Evolutionary conservation across 169 alveolate genomes (phyloP).

Genomic region (Plasmodium chabaudi): DNA sequence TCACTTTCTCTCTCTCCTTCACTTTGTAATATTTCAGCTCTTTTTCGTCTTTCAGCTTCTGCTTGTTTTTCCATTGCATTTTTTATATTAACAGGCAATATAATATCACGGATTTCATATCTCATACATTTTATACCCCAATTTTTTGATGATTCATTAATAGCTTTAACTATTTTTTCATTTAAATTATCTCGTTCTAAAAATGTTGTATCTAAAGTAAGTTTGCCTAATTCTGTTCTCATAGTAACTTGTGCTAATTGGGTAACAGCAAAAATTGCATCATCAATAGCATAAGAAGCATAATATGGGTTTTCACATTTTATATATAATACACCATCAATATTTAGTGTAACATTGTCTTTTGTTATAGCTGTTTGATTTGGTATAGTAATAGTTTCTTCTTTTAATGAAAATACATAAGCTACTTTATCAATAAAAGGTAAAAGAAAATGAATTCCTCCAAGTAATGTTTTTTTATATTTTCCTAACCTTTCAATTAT

Average conservation of each 20-base stretch:
- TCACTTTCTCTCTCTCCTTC: conserved; percentile 94
- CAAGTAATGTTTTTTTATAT: conserved; percentile 87
- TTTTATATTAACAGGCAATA: conserved; percentile 92
- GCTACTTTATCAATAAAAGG: conserved; percentile 94
- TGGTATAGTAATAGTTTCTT: conserved; percentile 93
- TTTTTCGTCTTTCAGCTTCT: conserved; percentile 95
- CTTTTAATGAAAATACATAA: conserved; percentile 94
- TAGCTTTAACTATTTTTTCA: conserved; percentile 91
- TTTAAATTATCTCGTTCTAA: conserved; percentile 95
- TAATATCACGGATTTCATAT: conserved; percentile 95
- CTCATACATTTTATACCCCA: conserved; percentile 97
- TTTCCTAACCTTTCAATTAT: conserved; percentile 94
- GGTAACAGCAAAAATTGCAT: conserved; percentile 94
- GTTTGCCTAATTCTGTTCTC: conserved; percentile 96
- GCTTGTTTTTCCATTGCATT: conserved; percentile 96
- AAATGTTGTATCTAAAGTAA: conserved; percentile 95
- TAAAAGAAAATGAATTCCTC: conserved; percentile 93
- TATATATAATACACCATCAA: conserved; percentile 96
- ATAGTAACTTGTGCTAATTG: conserved; percentile 96
- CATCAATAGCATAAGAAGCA: conserved; percentile 95
- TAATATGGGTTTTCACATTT: conserved; percentile 89
- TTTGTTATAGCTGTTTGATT: conserved; percentile 96
- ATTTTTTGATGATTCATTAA: conserved; percentile 91
- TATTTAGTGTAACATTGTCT: conserved; percentile 93
- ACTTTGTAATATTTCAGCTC: conserved; percentile 94